Percentiles rank a stretch among this genome's conserved stretches.
phyloP scores from a whole-genome alignment of 768 basidiomycete genomes.

The Melanogaster broomeanus region DNA sequence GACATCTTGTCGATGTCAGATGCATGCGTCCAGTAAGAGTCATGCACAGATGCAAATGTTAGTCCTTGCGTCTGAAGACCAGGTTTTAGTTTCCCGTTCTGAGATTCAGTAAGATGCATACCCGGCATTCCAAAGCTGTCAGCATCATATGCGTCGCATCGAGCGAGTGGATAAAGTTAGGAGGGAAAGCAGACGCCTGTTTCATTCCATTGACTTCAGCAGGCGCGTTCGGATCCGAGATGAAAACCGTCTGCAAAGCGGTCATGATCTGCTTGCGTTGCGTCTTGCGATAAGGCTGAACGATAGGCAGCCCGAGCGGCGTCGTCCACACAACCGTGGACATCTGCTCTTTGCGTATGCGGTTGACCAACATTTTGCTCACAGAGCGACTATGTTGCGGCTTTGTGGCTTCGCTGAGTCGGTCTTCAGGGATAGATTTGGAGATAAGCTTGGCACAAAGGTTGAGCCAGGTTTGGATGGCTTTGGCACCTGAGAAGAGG shows the following conservation, averaged over 20 bases:
- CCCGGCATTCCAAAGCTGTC: conserved; percentile 87
- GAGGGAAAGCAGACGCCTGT: conserved; percentile 96
- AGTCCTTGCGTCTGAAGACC: conserved; percentile 60
- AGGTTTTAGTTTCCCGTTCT: conserved; percentile 1
- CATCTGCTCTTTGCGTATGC: conserved; percentile 87
- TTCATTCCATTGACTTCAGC: conserved; percentile 82
- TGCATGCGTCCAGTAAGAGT: conserved; percentile 99
- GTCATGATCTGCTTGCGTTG: conserved; percentile 85
- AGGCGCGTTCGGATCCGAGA: conserved; percentile 80
- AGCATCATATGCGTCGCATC: conserved; percentile 99
- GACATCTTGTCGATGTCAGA: conserved; percentile 87
- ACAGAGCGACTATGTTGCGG: conserved; percentile 7
- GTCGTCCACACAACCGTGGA: conserved; percentile 96
- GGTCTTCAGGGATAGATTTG: conserved; percentile 78
- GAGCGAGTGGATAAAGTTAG: conserved; percentile 96
- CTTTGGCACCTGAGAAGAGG: conserved; percentile 88
- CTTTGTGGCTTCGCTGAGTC: conserved; percentile 48
- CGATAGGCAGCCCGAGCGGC: conserved; percentile 90
- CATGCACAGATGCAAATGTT: conserved; percentile 95
- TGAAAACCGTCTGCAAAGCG: conserved; percentile 81
- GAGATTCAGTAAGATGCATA: conserved; percentile 35
- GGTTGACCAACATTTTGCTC: no score
- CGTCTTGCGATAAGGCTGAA: conserved; percentile 91
- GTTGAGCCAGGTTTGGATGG: conserved; percentile 91
- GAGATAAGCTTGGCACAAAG: conserved; percentile 81